These are phyloP conservation scores for Starmera dryadoides DNA, from an alignment of 805 yeast genomes.

Conservation along the genomic window DNA sequence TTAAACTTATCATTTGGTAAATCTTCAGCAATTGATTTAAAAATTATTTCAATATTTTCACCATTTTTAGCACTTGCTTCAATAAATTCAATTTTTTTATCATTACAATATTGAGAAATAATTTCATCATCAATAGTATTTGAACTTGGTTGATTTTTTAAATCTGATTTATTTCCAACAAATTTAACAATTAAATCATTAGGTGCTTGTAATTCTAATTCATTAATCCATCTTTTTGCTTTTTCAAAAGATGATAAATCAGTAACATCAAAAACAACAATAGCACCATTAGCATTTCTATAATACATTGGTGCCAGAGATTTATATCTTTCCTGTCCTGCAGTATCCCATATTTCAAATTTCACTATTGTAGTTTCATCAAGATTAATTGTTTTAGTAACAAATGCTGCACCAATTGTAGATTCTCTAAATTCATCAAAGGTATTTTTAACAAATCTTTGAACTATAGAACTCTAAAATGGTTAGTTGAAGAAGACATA, in stretches of 20 bases:
- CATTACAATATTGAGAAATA: constrained; percentile 33
- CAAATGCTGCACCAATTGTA: constrained; percentile 80
- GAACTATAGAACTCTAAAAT: constrained; percentile 76
- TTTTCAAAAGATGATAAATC: constrained; percentile 53
- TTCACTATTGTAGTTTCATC: constrained; percentile 50
- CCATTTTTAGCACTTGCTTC: constrained; percentile 54
- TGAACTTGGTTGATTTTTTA: constrained; percentile 20
- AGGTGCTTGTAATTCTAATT: constrained; percentile 60
- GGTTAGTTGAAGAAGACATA: no score
- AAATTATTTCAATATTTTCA: constrained; percentile 42
- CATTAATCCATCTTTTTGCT: constrained; percentile 75
- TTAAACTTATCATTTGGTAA: constrained; percentile 29
- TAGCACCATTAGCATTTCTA: constrained; percentile 72
- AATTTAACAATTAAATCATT: constrained; percentile 55
- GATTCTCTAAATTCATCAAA: constrained; percentile 71
- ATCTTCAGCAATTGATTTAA: constrained; percentile 36
- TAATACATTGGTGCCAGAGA: constrained; percentile 81
- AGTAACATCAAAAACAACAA: constrained; percentile 73
- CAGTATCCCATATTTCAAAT: constrained; percentile 83
- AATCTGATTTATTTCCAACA: constrained; percentile 80
- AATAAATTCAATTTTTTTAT: constrained; percentile 20
- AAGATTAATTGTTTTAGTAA: constrained; percentile 58
- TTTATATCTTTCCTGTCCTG: constrained; percentile 77
- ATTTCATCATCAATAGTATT: constrained; percentile 16
- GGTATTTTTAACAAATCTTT: constrained; percentile 64